Evolutionary conservation across 257 asterid genomes (phyloP), one percentile per base, ranked within the genome.

Genomic region (Salvia splendens): DNA sequence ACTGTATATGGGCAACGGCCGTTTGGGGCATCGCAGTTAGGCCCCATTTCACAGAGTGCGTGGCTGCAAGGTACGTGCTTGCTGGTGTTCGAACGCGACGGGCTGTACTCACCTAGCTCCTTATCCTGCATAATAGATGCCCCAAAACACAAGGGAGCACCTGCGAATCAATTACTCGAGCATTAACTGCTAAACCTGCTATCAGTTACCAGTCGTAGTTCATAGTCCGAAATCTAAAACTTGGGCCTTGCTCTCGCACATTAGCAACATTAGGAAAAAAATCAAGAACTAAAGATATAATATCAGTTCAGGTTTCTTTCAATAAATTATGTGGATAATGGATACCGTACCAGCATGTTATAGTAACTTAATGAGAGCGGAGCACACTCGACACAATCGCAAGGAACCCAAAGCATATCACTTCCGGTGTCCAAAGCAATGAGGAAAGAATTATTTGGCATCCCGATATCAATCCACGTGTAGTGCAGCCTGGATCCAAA

Each of bases 401-500:
- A 90, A 57, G 95, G 97, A 71, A 90, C 83, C 97, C 97, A 90
- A 43, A 87, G 75, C 80, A 80, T 71, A 80, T 90, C 95, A 65
- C 97, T 90, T 55, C 96, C 96, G 33, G 96, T 76, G 86, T 90
- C 97, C 87, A 90, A 61, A 8, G 92, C 97, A 51, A 90, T 92
- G 1, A 90, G 90, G 73, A 90, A 90, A 46, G 96, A 87, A 56
- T 68, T 78, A 78, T 77, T 86, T 64, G 97, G 97, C 14, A 82
- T 84, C 59, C 97, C 97, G 60, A 90, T 78, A 53, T 88, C 92
- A 61, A 90, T 76, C 97, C 96, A 90, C 11, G 84, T 73, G 69
- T 90, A 90, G 69, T 90, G 95, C 82, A 90, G 76, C 97, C 96
- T 90, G 92, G 65, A 71, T 65, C 48, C 7, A 70, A 66, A 72